phyloP scores from a whole-genome alignment of 805 yeast species.

The Saturnispora halmiae region DNA sequence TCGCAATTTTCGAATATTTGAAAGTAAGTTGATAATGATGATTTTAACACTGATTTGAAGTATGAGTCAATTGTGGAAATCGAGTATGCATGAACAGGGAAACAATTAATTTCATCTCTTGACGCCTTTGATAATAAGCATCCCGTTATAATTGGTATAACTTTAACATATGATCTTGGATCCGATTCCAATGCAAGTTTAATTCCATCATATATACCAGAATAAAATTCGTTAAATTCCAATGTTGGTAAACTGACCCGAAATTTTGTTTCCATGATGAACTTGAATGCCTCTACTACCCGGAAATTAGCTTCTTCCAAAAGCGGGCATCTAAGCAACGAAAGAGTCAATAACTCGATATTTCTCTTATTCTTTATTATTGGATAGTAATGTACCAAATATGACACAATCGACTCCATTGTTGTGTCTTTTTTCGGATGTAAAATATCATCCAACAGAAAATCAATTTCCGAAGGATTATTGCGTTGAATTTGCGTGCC shows the following conservation, averaged over 20 bases:
- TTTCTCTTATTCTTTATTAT: conserved; percentile 39
- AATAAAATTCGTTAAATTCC: conserved; percentile 36
- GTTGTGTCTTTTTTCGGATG: conserved; percentile 29
- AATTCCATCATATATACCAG: conserved; percentile 12
- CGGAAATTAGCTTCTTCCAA: conserved; percentile 20
- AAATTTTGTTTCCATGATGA: conserved; percentile 37
- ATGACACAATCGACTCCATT: conserved; percentile 31
- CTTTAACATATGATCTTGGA: conserved; percentile 33
- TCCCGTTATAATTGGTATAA: conserved; percentile 40
- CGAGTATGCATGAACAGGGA: conserved; percentile 21
- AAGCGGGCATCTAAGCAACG: conserved; percentile 36
- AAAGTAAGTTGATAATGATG: background rate
- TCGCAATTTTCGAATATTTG: background rate
- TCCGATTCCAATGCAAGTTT: conserved; percentile 6
- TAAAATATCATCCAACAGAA: conserved; percentile 35
- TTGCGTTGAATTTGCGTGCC: background rate
- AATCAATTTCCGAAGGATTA: conserved; percentile 37
- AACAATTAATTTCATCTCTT: conserved; percentile 19
- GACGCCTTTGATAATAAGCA: conserved; percentile 30
- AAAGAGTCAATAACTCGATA: conserved; percentile 35
- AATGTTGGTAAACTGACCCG: conserved; percentile 41
- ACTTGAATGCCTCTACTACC: conserved; percentile 41
- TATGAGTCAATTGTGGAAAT: conserved; percentile 19
- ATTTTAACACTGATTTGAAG: background rate
- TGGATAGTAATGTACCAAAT: conserved; percentile 44